Evolutionary conservation across 768 basidiomycete species (phyloP), one percentile per base, ranked within the genome.

Genomic region (Boletus subcaerulescens): DNA sequence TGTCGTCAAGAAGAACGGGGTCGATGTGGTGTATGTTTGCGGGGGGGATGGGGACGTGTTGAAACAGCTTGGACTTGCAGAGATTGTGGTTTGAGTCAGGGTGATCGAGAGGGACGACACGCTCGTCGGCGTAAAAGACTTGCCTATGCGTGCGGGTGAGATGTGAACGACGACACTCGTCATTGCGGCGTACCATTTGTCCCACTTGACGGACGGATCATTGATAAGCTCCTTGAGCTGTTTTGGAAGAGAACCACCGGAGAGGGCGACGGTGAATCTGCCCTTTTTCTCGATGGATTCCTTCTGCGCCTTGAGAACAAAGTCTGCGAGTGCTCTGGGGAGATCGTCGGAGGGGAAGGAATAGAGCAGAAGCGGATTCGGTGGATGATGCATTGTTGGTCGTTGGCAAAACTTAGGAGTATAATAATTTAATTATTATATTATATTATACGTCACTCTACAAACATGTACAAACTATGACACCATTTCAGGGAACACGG

Each of bases 101-200:
- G 73, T 96, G 80, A 76, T 97, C 87, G 67, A 97, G 85, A 9
- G 93, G 93, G 22, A 99, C 97, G 57, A 86, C 84, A 50, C 97
- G 90, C 74, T 99, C 97, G 72, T 99, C 97, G 31, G 87, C 93
- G 67, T 97, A 99, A 76, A 89, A 99, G 65, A 98, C 86, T 60
- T 98, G 94, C 97, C 96, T 98, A 69, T 31, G 29, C 0, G 20
- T 1, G 38, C 6, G 17, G n/a, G 38, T 32, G 48, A 49, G 48
- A 18, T 12, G 12, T 2, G 29, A 4, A 11, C 6, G 38, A 39
- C 10, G 29, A 24, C 4, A 20, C 5, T 12, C 15, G 46, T 9
- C 22, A 5, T 9, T 31, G 17, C 4, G 11, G 1, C 45, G 38
- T 62, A 93, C 96, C 97, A 99, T 71, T 91, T 91, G 67, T 94